phyloP scores from a whole-genome alignment of 164 flowering plant genomes.

The Vitis vinifera region DNA sequence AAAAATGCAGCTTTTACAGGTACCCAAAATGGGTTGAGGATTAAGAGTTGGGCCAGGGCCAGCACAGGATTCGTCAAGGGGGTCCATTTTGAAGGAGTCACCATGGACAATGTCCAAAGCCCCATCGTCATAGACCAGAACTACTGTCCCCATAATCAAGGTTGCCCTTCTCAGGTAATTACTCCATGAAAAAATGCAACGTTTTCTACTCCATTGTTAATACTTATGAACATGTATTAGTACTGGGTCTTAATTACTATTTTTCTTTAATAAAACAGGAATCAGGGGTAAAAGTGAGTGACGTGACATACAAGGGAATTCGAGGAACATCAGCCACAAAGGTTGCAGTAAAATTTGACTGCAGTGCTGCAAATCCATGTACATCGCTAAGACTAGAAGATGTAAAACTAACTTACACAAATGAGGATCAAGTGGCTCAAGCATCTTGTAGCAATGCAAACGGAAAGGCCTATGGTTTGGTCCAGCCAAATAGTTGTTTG shows the following conservation, averaged over 20 bases:
- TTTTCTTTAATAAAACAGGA: slow-evolving; percentile 7
- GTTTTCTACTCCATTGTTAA: too few relatives aligned
- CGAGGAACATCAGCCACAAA: slow-evolving; percentile 26
- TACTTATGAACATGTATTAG: too few relatives aligned
- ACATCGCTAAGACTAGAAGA: slow-evolving; percentile 16
- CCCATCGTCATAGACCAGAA: slow-evolving; percentile 37
- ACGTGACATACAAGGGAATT: slow-evolving; percentile 19
- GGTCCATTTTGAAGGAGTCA: slow-evolving; percentile 16
- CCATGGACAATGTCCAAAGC: slow-evolving; percentile 24
- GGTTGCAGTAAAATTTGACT: slow-evolving; percentile 26
- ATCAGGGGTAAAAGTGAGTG: slow-evolving; percentile 30
- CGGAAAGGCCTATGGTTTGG: slow-evolving; percentile 14
- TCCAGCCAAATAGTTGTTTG: slow-evolving; percentile 21
- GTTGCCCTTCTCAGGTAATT: slow-evolving; percentile 17
- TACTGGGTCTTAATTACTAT: too few relatives aligned
- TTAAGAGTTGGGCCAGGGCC: slow-evolving; percentile 33
- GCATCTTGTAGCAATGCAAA: slow-evolving; percentile 20
- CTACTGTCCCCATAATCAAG: slow-evolving; percentile 25
- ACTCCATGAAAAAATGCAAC: too few relatives aligned
- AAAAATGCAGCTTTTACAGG: slow-evolving; percentile 14
- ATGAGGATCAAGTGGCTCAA: slow-evolving; percentile 7
- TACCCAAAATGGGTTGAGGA: slow-evolving; percentile 29
- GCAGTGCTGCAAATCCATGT: slow-evolving; percentile 25
- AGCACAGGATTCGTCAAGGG: slow-evolving; percentile 25
- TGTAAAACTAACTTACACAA: slow-evolving; percentile 17